These are phyloP conservation scores for Pseudotulostoma volvatum DNA, from an alignment of 495 filamentous ascomycete species.

Conservation along the genomic window DNA sequence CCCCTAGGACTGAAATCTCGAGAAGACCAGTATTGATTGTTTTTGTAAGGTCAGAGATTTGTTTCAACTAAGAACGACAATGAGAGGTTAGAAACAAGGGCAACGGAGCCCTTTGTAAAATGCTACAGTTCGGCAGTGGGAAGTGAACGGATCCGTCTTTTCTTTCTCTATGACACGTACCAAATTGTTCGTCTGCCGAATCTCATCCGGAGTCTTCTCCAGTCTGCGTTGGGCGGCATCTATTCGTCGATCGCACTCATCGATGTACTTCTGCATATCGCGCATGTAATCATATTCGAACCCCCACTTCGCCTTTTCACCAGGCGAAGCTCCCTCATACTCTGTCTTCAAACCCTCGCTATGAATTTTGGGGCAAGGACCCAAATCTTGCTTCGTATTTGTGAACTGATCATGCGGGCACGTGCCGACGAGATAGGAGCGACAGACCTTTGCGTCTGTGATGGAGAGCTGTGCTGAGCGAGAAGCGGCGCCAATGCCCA, in stretches of 20 bases:
- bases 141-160: no score
- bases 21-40: slow-evolving; percentile 70
- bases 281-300: slow-evolving; percentile 95
- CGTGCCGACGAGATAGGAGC: slow-evolving; percentile 82
- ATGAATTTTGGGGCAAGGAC: slow-evolving; percentile 80
- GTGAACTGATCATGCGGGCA: slow-evolving; percentile 99
- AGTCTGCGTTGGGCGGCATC: slow-evolving; percentile 75
- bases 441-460: slow-evolving; percentile 87
- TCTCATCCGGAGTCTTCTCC: slow-evolving; percentile 97
- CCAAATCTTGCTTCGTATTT: slow-evolving; percentile 96
- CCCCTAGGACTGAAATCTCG: slow-evolving; percentile 74
- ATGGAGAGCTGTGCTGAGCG: slow-evolving; percentile 67
- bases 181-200: slow-evolving; percentile 83
- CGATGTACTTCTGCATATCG: slow-evolving; percentile 89
- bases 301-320: slow-evolving; percentile 60
- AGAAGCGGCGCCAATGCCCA: slow-evolving; percentile 54
- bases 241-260: slow-evolving; percentile 90
- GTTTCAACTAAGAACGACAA: slow-evolving; percentile 56
- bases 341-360: slow-evolving; percentile 74
- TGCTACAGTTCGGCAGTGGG: no score
- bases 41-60: slow-evolving; percentile 64
- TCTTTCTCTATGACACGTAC: no score
- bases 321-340: slow-evolving; percentile 51
- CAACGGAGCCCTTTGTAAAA: no score
- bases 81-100: no score